Evolutionary conservation across 108 stramenopile species (phyloP).

Genomic region (Skeletonema grethae): DNA sequence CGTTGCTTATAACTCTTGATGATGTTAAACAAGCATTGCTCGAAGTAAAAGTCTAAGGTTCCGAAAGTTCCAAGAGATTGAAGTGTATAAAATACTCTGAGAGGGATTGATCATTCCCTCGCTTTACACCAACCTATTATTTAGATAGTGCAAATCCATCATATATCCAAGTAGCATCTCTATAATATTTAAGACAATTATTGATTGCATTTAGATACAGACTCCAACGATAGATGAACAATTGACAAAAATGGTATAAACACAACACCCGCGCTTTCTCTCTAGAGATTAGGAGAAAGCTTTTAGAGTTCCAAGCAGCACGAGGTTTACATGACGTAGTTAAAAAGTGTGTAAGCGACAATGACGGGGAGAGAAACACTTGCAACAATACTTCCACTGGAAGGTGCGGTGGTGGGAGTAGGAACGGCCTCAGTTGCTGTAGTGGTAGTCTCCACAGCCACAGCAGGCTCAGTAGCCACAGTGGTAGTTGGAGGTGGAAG

Average conservation of each 20-base stretch:
- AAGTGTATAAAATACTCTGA: too few relatives aligned
- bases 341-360: background rate
- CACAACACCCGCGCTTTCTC: background rate
- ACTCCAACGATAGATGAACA: background rate
- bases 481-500: too few relatives aligned
- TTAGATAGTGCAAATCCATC: too few relatives aligned
- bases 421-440: background rate
- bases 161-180: too few relatives aligned
- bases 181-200: background rate
- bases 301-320: background rate
- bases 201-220: background rate
- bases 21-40: slow-evolving; percentile 62
- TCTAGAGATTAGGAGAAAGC: background rate
- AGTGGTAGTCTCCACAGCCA: background rate
- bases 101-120: too few relatives aligned
- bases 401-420: background rate
- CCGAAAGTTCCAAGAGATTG: too few relatives aligned
- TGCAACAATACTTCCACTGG: background rate
- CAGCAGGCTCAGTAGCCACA: background rate
- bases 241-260: background rate
- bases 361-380: background rate
- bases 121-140: too few relatives aligned
- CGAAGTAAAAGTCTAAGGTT: slow-evolving; percentile 46
- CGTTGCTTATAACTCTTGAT: slow-evolving; percentile 62
- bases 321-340: background rate